phyloP scores from a whole-genome alignment of 192 early-diverging fungal species.

The Mortierella claussenii region DNA sequence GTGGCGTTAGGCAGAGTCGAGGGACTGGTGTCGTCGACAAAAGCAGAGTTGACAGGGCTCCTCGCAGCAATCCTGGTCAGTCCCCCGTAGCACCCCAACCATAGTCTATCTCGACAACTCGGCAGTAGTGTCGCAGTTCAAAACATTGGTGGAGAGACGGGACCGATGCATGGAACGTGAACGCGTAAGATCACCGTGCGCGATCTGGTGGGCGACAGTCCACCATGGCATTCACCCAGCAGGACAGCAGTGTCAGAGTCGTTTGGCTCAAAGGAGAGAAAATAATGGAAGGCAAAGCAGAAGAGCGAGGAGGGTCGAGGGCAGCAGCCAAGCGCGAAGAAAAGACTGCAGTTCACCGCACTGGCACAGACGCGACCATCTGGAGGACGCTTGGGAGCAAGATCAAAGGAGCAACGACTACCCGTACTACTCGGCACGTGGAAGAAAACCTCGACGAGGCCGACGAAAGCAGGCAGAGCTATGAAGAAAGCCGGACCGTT shows the following conservation, averaged over 20 bases:
- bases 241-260: conserved; percentile 2
- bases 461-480: too few species aligned
- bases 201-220: conserved; percentile 15
- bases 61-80: conserved; percentile 5
- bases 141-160: neutral
- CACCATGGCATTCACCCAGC: conserved; percentile 2
- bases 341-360: too few species aligned
- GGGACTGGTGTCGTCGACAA: conserved; percentile 19
- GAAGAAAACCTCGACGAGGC: too few species aligned
- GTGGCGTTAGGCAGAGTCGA: neutral
- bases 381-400: too few species aligned
- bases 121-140: conserved; percentile 17
- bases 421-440: too few species aligned
- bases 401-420: too few species aligned
- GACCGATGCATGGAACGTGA: neutral
- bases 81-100: neutral
- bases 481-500: too few species aligned
- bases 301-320: too few species aligned
- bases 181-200: conserved; percentile 4
- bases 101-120: conserved; percentile 9
- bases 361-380: too few species aligned
- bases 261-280: conserved; percentile 7
- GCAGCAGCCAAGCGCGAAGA: too few species aligned
- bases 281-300: neutral
- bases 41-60: conserved; percentile 18